Base-by-base conservation (phyloP, 2,329 filamentous ascomycete species). In the Aspergillus eucalypticola region DNA sequence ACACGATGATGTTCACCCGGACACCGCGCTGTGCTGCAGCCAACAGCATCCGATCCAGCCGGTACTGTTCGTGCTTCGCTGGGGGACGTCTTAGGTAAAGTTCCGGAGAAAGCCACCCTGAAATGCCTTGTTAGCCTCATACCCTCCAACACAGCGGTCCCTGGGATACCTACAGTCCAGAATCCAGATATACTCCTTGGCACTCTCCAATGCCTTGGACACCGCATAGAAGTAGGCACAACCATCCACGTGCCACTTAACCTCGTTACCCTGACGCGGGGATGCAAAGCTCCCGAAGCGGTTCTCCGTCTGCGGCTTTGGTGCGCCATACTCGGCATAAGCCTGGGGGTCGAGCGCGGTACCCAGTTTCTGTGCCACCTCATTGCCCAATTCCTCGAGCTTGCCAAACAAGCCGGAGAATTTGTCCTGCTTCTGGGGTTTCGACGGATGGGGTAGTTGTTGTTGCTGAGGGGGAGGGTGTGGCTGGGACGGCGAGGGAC, bases 231-330 rank as follows among this genome's bases (percentile, higher is more conserved):
- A 92, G 73, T 96, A 95, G 8, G 87, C 86, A 72, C 89, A 91
- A 6, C 89, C 91, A 71, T 95, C 91, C 17, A 95, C 90, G 75
- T 90, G 93, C 91, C 92, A 96, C 81, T 96, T 96, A 63, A 86
- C 87, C 64, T 87, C 81, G 70, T 92, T 88, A 59, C 89, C 89
- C 32, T 85, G 84, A 19, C 90, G 84, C 69, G 88, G 84, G 1
- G 90, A 87, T 1, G 90, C 90, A 78, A 96, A 96, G 60, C 83
- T 85, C 52, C 81, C 76, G 69, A 82, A 86, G 56, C 84, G 80
- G 65, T 86, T 78, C 60, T 82, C 70, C 38, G 82, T 49, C 35
- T 65, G 67, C n/a, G 69, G 67, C 27, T 73, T 77, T 51, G 69
- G 69, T 44, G 69, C 73, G 57, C 71, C 78, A 65, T 75, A 76